Evolutionary conservation across 139 green algal genomes (phyloP).

Genomic region (Coelastrella sp.): DNA sequence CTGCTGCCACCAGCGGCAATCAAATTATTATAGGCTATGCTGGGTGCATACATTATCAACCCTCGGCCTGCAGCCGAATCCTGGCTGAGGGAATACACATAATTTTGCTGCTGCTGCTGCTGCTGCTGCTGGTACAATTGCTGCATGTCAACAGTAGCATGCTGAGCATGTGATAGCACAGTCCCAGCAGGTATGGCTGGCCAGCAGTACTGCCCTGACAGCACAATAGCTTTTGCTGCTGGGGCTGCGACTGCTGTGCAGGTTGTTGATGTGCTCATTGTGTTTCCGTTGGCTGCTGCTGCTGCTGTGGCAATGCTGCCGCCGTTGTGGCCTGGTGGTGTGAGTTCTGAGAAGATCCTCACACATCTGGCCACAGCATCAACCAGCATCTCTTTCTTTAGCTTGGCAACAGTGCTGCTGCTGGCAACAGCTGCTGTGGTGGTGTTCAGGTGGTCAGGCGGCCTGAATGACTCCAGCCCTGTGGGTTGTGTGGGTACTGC

Average conservation of each 20-base stretch:
- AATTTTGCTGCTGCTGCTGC: background rate
- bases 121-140: background rate
- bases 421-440: background rate
- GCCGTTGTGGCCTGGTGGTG: background rate
- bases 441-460: background rate
- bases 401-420: background rate
- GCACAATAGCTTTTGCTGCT: background rate
- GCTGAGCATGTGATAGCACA: background rate
- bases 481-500: background rate
- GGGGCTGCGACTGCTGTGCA: background rate
- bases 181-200: too few species aligned
- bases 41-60: background rate
- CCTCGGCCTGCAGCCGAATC: background rate
- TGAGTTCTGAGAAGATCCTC: background rate
- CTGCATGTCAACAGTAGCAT: background rate
- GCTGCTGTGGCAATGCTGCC: background rate
- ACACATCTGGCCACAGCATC: conserved; percentile 3
- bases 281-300: background rate
- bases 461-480: background rate
- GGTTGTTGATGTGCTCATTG: too few species aligned
- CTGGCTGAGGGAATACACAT: background rate
- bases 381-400: background rate
- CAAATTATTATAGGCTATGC: background rate
- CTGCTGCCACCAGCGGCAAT: background rate
- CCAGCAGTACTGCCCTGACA: background rate